Conservation (phyloP, 2,329 filamentous ascomycete genomes). For the Cladosporium sp. region DNA sequence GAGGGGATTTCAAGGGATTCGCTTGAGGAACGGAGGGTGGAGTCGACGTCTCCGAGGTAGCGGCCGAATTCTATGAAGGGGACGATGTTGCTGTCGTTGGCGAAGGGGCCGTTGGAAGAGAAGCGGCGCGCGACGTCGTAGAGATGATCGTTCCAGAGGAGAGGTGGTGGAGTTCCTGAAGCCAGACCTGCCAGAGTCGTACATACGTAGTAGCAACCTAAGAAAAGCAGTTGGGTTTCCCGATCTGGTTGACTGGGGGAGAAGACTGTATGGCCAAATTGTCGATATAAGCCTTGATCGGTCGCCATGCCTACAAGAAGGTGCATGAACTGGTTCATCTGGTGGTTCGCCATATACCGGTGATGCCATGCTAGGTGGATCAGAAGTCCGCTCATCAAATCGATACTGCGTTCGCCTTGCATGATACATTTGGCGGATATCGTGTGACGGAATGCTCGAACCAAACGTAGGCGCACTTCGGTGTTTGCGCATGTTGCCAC, state of each 20-base stretch:
- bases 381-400: conserved; percentile 24
- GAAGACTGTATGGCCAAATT: conserved; percentile 12
- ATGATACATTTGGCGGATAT: conserved; percentile 23
- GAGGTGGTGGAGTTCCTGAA: conserved; percentile 23
- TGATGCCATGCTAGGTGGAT: conserved; percentile 26
- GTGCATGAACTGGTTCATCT: conserved; percentile 22
- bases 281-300: conserved; percentile 24
- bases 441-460: conserved; percentile 23
- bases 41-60: conserved; percentile 18
- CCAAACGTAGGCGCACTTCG: conserved; percentile 20
- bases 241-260: conserved; percentile 11
- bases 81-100: not conserved
- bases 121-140: not conserved
- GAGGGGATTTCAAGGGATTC: not conserved
- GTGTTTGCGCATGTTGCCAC: conserved; percentile 20
- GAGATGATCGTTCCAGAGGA: conserved; percentile 19
- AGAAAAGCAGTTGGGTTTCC: conserved; percentile 17
- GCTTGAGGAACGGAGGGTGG: conserved; percentile 19
- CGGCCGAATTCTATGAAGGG: conserved; percentile 13
- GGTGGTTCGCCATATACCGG: conserved; percentile 21
- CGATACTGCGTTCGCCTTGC: conserved; percentile 21
- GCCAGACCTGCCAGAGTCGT: conserved; percentile 19
- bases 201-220: conserved; percentile 27
- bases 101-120: not conserved
- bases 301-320: conserved; percentile 24